Conservation (phyloP, 306 rosid genomes). For the Quercus agrifolia region DNA sequence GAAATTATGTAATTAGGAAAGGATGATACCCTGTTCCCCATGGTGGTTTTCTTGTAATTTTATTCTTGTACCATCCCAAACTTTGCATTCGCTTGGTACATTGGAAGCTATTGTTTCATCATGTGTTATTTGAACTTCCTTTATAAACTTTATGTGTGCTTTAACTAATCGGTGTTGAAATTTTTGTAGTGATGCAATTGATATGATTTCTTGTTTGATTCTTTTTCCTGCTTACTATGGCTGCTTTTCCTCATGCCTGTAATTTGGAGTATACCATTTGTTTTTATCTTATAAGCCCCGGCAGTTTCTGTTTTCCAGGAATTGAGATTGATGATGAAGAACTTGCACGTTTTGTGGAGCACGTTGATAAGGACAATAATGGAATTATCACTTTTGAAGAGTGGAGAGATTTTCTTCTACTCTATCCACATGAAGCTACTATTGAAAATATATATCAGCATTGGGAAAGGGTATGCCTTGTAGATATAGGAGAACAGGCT, state of each 20-base stretch:
- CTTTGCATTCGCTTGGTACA: neutral
- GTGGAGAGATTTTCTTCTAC: constrained; percentile 95
- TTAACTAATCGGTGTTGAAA: too few species aligned
- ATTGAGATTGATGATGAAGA: constrained; percentile 92
- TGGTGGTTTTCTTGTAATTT: neutral
- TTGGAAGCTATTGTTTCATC: neutral
- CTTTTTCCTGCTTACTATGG: too few species aligned
- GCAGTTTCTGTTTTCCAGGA: constrained; percentile 63
- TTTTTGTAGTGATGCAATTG: too few species aligned
- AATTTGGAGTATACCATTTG: too few species aligned
- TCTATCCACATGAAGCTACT: constrained; percentile 93
- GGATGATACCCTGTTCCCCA: too few species aligned
- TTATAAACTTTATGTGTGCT: neutral
- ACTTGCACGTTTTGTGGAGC: constrained; percentile 93
- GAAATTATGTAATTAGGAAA: too few species aligned
- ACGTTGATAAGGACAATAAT: constrained; percentile 89
- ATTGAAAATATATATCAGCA: constrained; percentile 94
- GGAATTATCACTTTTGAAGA: constrained; percentile 94
- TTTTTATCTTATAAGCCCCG: constrained; percentile 54
- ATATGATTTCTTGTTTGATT: too few species aligned
- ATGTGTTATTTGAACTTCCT: neutral
- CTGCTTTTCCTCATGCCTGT: too few species aligned
- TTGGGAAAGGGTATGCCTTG: constrained; percentile 87
- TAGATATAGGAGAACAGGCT: constrained; percentile 89
- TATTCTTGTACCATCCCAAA: too few species aligned